These are phyloP conservation scores for Apiotrichum akiyoshidainum DNA, from an alignment of 1,284 basidiomycete genomes.

Conservation along the genomic window DNA sequence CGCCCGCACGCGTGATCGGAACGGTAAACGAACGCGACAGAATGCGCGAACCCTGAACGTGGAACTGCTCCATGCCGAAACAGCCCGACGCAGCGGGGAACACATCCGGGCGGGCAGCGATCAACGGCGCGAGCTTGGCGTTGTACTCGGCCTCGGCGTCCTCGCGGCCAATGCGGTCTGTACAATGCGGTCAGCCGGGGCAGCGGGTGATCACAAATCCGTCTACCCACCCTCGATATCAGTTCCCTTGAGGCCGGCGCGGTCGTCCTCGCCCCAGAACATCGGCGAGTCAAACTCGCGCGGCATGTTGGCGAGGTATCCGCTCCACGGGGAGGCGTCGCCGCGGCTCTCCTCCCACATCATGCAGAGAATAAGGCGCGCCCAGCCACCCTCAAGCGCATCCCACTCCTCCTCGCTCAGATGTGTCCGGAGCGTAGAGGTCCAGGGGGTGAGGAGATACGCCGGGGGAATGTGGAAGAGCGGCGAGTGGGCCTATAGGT, in stretches of 20 bases:
- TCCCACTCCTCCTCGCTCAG: conserved; percentile 62
- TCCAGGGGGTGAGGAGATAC: conserved; percentile 74
- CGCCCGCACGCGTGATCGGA: conserved; percentile 24
- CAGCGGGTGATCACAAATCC: background rate
- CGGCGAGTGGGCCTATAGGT: conserved; percentile 38
- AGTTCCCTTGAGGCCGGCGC: conserved; percentile 70
- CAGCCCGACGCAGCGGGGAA: conserved; percentile 59
- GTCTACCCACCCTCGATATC: conserved; percentile 70
- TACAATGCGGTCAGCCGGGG: too few species aligned
- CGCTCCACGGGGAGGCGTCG: conserved; percentile 61
- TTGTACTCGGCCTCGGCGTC: conserved; percentile 76
- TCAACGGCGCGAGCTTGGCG: conserved; percentile 56
- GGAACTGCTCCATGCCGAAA: conserved; percentile 75
- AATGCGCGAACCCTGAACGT: conserved; percentile 89
- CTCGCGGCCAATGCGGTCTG: conserved; percentile 80
- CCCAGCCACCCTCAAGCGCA: conserved; percentile 71
- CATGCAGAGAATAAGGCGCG: conserved; percentile 83
- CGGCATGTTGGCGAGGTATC: conserved; percentile 61
- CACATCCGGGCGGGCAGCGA: conserved; percentile 65
- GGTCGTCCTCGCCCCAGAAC: conserved; percentile 79
- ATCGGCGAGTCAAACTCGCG: conserved; percentile 81
- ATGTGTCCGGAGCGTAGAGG: conserved; percentile 60
- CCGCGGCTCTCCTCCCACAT: conserved; percentile 82
- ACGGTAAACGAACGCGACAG: conserved; percentile 64
- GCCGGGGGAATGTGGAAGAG: conserved; percentile 80